Conservation (phyloP, 1,139 yeast species). For the Blastobotrys illinoisensis region DNA sequence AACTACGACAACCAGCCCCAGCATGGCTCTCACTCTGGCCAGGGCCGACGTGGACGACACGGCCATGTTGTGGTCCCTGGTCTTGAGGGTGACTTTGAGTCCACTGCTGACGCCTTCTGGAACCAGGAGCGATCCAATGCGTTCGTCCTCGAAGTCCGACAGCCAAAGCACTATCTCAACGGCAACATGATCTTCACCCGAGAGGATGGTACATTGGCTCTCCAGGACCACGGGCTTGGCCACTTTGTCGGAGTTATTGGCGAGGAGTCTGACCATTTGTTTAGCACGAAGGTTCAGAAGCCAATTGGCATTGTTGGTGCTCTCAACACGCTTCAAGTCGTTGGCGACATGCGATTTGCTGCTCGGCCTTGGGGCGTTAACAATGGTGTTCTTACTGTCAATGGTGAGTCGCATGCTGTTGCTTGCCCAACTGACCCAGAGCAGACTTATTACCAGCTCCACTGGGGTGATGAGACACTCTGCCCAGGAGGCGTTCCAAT, state of each 20-base stretch:
- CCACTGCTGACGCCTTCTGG: not conserved
- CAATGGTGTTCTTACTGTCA: conserved; percentile 4
- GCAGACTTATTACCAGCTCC: conserved; percentile 4
- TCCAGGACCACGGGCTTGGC: conserved; percentile 5
- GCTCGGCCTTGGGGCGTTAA: conserved; percentile 7
- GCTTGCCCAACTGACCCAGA: conserved; percentile 9
- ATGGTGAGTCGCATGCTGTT: conserved; percentile 5
- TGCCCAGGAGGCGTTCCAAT: conserved; percentile 48
- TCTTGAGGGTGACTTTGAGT: not conserved
- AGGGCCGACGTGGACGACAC: not conserved
- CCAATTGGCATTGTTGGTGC: conserved; percentile 9
- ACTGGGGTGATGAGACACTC: conserved; percentile 78
- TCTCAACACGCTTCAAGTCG: conserved; percentile 6
- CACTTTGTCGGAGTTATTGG: conserved; percentile 7
- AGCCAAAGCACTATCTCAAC: not conserved
- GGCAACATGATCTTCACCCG: not conserved
- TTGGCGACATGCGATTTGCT: conserved; percentile 4
- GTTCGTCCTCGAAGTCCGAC: not conserved
- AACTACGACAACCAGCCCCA: not conserved
- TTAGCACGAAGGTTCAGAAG: conserved; percentile 3
- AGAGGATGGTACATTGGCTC: not conserved
- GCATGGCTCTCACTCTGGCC: not conserved
- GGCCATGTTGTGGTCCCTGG: not conserved
- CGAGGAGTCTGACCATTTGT: conserved; percentile 4
- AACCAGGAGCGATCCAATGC: not conserved